Conservation (phyloP, 495 filamentous ascomycete species). For the Daldinia childiae region DNA sequence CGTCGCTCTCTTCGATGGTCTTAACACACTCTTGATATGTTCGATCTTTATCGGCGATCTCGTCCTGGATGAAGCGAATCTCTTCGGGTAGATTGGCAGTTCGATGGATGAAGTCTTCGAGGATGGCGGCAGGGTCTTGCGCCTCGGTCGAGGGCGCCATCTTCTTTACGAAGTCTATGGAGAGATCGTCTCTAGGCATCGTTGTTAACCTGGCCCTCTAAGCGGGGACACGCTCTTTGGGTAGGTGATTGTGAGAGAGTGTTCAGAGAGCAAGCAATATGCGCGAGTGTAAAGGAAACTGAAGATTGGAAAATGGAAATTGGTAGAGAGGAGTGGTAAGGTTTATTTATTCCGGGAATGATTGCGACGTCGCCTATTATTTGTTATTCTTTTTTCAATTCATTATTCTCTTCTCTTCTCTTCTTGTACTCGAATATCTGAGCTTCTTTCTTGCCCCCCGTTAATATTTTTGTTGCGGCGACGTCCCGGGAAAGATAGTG, state of each 20-base stretch:
- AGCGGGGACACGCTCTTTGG: slow-evolving; percentile 39
- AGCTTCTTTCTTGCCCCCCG: not conserved
- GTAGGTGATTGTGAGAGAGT: slow-evolving; percentile 21
- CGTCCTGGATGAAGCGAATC: slow-evolving; percentile 91
- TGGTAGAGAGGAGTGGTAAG: not conserved
- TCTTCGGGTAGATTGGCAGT: slow-evolving; percentile 91
- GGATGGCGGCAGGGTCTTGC: slow-evolving; percentile 82
- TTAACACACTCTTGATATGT: slow-evolving; percentile 76
- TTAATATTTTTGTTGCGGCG: not conserved
- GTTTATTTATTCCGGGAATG: slow-evolving; percentile 12
- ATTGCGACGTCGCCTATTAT: slow-evolving; percentile 2
- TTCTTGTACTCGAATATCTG: not conserved
- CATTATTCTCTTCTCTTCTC: not conserved
- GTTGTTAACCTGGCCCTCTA: slow-evolving; percentile 56
- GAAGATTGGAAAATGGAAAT: not conserved
- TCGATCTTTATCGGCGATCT: slow-evolving; percentile 90
- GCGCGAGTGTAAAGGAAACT: not conserved
- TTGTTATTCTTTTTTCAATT: slow-evolving; percentile 5
- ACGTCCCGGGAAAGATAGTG: slow-evolving; percentile 5
- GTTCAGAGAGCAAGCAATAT: slow-evolving; percentile 11
- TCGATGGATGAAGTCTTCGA: slow-evolving; percentile 90
- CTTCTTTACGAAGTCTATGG: slow-evolving; percentile 66
- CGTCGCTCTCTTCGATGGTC: slow-evolving; percentile 79
- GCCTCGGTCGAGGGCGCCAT: slow-evolving; percentile 61
- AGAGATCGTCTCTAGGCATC: slow-evolving; percentile 71